Conservation (phyloP, 169 alveolate species). For the Perkinsus chesapeaki region DNA sequence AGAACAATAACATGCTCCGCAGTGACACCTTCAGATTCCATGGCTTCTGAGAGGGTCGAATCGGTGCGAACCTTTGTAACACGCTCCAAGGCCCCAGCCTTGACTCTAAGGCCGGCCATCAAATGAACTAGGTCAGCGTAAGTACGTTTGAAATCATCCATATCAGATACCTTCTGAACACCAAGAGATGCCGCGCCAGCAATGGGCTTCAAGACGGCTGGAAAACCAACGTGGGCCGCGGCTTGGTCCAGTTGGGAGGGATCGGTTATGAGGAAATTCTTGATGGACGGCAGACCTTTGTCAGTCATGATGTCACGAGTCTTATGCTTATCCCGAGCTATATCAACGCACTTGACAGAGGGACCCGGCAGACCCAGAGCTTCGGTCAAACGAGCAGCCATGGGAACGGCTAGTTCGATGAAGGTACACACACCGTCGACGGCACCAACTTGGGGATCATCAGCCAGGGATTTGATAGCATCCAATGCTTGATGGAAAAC, state of each 20-base stretch:
- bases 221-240: background rate
- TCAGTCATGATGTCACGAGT: background rate
- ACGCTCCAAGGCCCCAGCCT: background rate
- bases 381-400: background rate
- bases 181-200: background rate
- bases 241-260: background rate
- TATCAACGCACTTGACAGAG: background rate
- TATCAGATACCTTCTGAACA: background rate
- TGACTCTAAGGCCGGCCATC: background rate
- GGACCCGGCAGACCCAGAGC: background rate
- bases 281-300: background rate
- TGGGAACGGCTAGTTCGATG: background rate
- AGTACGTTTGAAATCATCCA: background rate
- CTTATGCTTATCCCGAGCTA: background rate
- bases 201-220: background rate
- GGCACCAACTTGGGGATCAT: background rate
- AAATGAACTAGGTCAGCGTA: background rate
- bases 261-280: background rate
- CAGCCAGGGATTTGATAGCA: background rate
- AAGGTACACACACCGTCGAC: background rate
- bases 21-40: background rate
- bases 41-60: background rate
- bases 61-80: background rate
- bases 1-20: background rate
- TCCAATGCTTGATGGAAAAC: background rate